Evolutionary conservation across 352 stramenopile species (phyloP).

Genomic region (Globisporangium rhizosaccharum): DNA sequence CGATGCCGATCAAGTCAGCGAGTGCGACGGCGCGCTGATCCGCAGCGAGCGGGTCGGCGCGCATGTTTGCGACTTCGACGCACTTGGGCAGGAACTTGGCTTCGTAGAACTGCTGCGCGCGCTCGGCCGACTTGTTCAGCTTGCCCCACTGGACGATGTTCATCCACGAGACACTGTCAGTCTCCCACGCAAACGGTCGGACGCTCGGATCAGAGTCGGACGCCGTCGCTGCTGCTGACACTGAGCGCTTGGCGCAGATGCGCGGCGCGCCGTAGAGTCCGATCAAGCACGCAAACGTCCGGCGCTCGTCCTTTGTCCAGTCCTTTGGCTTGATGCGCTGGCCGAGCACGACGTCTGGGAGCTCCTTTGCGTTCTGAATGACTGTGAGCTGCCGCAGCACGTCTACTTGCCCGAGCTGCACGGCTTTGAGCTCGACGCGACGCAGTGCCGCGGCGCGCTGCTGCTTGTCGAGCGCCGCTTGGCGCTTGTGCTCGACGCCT

Average conservation of each 20-base stretch:
- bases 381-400: conserved; percentile 65
- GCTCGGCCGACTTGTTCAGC: conserved; percentile 72
- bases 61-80: conserved; percentile 71
- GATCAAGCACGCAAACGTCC: conserved; percentile 76
- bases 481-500: conserved; percentile 62
- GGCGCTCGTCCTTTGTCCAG: conserved; percentile 85
- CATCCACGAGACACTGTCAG: conserved; percentile 77
- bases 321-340: conserved; percentile 74
- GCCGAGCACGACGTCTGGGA: conserved; percentile 44
- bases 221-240: conserved; percentile 18
- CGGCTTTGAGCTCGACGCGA: conserved; percentile 79
- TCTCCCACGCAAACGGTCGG: conserved; percentile 66
- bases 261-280: conserved; percentile 66
- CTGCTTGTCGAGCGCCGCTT: conserved; percentile 63
- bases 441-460: conserved; percentile 54
- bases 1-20: conserved; percentile 74
- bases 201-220: not conserved
- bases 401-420: conserved; percentile 80
- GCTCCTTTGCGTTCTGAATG: conserved; percentile 58
- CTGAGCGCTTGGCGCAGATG: conserved; percentile 61
- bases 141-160: conserved; percentile 81
- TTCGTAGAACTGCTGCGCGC: conserved; percentile 60
- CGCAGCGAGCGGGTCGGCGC: conserved; percentile 65
- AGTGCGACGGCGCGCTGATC: conserved; percentile 72
- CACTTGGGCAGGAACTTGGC: conserved; percentile 74